Conservation (phyloP, 352 stramenopile species). For the Paralagenidium karlingii region DNA sequence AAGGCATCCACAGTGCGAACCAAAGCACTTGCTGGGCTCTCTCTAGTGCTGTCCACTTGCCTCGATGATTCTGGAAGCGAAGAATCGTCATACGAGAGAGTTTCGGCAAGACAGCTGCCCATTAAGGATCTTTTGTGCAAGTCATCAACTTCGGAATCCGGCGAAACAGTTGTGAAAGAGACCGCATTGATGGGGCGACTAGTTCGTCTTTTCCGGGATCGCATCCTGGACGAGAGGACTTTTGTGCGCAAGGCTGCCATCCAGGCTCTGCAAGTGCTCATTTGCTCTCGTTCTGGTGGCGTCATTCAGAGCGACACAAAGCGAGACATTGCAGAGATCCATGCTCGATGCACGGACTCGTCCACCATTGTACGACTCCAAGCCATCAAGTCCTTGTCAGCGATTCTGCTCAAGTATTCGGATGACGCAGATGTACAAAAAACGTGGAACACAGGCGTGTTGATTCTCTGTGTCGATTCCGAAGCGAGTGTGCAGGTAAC, state of each 20-base stretch:
- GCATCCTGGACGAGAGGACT: conserved; percentile 68
- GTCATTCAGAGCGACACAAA: too few species aligned
- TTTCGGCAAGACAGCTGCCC: too few species aligned
- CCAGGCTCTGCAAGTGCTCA: conserved; percentile 60
- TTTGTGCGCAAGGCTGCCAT: conserved; percentile 70
- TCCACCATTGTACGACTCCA: conserved; percentile 73
- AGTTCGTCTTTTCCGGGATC: conserved; percentile 58
- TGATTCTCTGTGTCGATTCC: conserved; percentile 70
- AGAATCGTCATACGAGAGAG: too few species aligned
- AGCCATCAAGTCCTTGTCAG: conserved; percentile 67
- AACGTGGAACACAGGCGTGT: conserved; percentile 72
- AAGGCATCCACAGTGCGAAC: conserved; percentile 69
- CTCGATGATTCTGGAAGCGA: conserved; percentile 4
- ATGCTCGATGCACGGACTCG: conserved; percentile 55
- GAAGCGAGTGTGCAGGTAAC: conserved; percentile 68
- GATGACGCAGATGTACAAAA: conserved; percentile 54
- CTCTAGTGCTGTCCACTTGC: conserved; percentile 24
- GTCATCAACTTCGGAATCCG: conserved; percentile 10
- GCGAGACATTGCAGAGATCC: too few species aligned
- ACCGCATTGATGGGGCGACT: conserved; percentile 53
- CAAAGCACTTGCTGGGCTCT: conserved; percentile 70
- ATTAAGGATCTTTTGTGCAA: conserved; percentile 33
- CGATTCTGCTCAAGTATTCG: conserved; percentile 61
- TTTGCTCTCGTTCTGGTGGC: conserved; percentile 29
- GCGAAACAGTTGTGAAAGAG: conserved; percentile 23